These are phyloP conservation scores for Cucurbita argyrosperma DNA, from an alignment of 306 rosid species.

Conservation along the genomic window DNA sequence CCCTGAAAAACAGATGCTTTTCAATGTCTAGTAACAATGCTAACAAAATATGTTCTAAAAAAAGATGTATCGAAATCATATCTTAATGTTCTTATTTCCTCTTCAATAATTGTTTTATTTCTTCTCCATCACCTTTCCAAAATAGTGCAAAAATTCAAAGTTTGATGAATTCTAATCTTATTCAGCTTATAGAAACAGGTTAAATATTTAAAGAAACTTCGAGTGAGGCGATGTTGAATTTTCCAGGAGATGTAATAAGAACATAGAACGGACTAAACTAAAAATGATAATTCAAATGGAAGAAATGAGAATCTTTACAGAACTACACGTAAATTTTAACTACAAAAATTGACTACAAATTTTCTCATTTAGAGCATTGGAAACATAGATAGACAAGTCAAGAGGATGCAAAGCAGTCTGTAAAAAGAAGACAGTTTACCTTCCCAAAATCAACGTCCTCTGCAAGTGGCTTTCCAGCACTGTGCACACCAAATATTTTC, in stretches of 20 bases:
- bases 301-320: neutral
- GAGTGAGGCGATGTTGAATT: neutral
- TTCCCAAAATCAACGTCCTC: conserved; percentile 68
- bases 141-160: neutral
- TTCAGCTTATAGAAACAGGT: neutral
- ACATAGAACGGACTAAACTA: neutral
- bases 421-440: conserved; percentile 24
- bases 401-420: neutral
- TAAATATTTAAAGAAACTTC: neutral
- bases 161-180: neutral
- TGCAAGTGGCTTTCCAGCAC: conserved; percentile 62
- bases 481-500: conserved; percentile 76
- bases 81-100: neutral
- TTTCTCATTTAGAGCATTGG: neutral
- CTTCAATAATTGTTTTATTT: neutral
- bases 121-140: neutral
- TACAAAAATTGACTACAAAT: neutral
- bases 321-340: neutral
- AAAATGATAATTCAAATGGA: neutral
- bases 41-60: neutral
- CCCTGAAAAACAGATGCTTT: neutral
- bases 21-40: neutral
- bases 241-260: neutral
- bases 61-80: neutral
- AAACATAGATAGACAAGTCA: neutral